Evolutionary conservation across 306 rosid species (phyloP).

Genomic region (Fagus crenata): DNA sequence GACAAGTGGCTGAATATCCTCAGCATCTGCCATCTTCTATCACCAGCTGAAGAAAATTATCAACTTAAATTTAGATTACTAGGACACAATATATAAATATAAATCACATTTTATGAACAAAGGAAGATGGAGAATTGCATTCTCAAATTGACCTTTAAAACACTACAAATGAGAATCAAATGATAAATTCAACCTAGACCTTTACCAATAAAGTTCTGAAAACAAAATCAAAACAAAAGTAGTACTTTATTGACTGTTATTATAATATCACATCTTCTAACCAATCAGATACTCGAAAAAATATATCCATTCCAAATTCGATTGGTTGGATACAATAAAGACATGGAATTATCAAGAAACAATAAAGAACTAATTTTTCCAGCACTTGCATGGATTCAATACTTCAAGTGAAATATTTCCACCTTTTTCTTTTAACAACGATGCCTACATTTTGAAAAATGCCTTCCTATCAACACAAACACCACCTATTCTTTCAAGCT

Average conservation of each 20-base stretch:
- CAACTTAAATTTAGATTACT: conserved; percentile 14
- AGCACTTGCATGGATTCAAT: too few relatives aligned
- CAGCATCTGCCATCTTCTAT: conserved; percentile 71
- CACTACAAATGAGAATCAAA: background rate
- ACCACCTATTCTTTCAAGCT: too few relatives aligned
- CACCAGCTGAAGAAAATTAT: conserved; percentile 27
- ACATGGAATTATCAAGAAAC: too few relatives aligned
- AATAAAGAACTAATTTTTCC: background rate
- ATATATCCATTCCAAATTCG: background rate
- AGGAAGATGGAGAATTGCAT: background rate
- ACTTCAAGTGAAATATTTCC: background rate
- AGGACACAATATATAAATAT: background rate
- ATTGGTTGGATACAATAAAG: background rate
- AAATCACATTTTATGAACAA: background rate
- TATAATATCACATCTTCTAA: background rate
- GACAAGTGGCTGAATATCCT: conserved; percentile 92
- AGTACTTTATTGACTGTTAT: background rate
- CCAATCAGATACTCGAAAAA: background rate
- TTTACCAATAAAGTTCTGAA: background rate
- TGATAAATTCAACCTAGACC: background rate
- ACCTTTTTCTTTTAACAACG: background rate
- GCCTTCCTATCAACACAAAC: too few relatives aligned
- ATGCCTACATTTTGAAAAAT: background rate
- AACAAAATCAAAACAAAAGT: background rate
- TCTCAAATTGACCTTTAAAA: background rate